These are phyloP conservation scores for Oryza nivara DNA, from an alignment of 176 grass and related monocot genomes.

Conservation along the genomic window DNA sequence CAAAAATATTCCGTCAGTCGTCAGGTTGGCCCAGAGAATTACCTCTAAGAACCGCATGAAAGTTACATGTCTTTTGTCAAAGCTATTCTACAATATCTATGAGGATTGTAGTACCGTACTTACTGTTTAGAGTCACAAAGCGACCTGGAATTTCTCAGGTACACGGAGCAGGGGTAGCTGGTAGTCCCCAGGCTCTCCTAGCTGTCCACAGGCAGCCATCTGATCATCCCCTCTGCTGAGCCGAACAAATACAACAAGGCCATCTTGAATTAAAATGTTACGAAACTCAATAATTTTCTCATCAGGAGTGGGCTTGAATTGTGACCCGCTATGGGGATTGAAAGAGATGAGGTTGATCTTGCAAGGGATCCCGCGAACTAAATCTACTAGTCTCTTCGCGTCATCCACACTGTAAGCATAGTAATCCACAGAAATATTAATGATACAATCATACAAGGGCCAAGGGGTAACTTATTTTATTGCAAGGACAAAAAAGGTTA, in stretches of 20 bases:
- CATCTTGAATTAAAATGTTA: slow-evolving; percentile 69
- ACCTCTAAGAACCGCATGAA: background rate
- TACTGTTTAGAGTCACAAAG: slow-evolving; percentile 45
- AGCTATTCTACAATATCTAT: background rate
- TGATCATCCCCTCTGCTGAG: slow-evolving; percentile 90
- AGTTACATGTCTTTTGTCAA: background rate
- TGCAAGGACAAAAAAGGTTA: slow-evolving; percentile 1
- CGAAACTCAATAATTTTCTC: slow-evolving; percentile 90
- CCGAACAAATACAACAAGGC: slow-evolving; percentile 66
- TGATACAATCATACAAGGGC: background rate
- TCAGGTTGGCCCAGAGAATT: background rate
- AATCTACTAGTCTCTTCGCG: slow-evolving; percentile 77
- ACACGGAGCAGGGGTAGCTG: slow-evolving; percentile 71
- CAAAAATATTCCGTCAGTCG: background rate
- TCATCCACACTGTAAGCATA: slow-evolving; percentile 66
- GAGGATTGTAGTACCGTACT: slow-evolving; percentile 14
- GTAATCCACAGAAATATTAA: slow-evolving; percentile 26
- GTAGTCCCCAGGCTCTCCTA: slow-evolving; percentile 67
- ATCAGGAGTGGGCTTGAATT: slow-evolving; percentile 79
- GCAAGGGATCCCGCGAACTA: slow-evolving; percentile 78
- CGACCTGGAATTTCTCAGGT: slow-evolving; percentile 72
- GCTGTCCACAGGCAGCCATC: slow-evolving; percentile 86
- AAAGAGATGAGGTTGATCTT: slow-evolving; percentile 96
- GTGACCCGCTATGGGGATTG: slow-evolving; percentile 81
- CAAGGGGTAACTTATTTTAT: slow-evolving; percentile 15